Evolutionary conservation across 2,329 filamentous ascomycete species (phyloP), one percentile per base, ranked within the genome.

Genomic region (Periconia digitata): DNA sequence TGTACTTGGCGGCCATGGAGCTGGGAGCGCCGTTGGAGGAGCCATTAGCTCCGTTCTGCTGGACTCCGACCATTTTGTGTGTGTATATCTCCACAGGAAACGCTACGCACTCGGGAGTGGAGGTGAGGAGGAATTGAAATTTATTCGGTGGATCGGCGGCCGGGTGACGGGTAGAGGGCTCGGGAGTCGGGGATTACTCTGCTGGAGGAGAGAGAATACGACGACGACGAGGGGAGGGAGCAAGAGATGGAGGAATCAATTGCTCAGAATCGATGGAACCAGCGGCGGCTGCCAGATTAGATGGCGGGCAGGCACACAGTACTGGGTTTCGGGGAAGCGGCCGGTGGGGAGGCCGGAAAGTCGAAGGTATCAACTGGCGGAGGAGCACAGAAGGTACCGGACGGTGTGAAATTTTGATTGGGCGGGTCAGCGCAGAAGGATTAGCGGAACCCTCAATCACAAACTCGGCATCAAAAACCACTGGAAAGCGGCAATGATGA

Each of bases 1-100:
- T 85, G 79, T 90, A 85, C 76, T 88, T 90, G 62, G 90, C 86
- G 58, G 90, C 84, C 71, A 89, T 91, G 47, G 86, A 85, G 67
- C 81, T 81, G 47, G 75, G 72, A 44, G 75, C 70, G 67, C 80
- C 81, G 64, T 83, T 84, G 56, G 73, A 64, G 60, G 70, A 58
- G 63, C 72, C 74, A 61, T 73, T 73, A 62, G 66, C 68, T 53
- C 58, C 58, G 44, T 62, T 57, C 46, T 59, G 54, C 55, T 59
- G 55, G 55, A 56, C 60, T 63, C 60, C 66, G 47, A 67, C 65
- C 69, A 71, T 71, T 51, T 21, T 67, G 59, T 64, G 39, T 55
- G 50, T 32, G n/a, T 32, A 15, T 32, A 40, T 52, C 61, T 54
- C 51, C 63, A 63, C 62, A 62, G 63, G 50, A 59, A 60, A 50